phyloP scores from a whole-genome alignment of 1,284 basidiomycete species.

The Trichosporon sp. region DNA sequence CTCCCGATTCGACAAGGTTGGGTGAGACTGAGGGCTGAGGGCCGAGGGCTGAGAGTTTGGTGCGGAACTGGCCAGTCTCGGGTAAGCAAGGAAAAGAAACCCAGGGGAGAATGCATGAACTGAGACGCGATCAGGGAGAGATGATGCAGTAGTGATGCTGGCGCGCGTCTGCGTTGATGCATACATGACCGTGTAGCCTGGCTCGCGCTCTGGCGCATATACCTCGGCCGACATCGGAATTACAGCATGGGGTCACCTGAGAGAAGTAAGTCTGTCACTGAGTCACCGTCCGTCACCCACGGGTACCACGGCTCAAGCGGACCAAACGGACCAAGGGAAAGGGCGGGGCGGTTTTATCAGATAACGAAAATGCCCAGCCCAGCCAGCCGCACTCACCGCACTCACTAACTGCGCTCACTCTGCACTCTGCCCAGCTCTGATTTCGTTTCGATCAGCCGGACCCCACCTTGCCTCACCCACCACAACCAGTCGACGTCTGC shows the following conservation, averaged over 20 bases:
- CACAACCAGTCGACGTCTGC: neutral
- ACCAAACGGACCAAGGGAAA: neutral
- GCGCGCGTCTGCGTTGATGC: neutral
- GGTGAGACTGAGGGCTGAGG: neutral
- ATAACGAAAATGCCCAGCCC: conserved; percentile 8
- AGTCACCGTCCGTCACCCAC: too few species aligned
- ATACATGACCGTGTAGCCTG: neutral
- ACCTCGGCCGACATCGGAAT: conserved; percentile 2
- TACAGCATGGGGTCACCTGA: neutral
- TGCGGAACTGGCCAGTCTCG: neutral
- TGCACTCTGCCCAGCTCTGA: too few species aligned
- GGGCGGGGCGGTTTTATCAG: conserved; percentile 10
- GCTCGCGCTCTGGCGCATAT: neutral
- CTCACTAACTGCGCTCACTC: too few species aligned
- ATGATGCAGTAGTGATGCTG: neutral
- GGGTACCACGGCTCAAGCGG: too few species aligned
- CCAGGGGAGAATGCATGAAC: neutral
- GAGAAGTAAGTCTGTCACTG: neutral
- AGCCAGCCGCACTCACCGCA: too few species aligned
- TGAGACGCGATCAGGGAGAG: neutral
- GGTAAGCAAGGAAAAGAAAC: neutral
- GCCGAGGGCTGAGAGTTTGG: neutral
- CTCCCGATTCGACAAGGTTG: too few species aligned
- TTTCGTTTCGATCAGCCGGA: neutral
- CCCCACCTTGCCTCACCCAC: neutral